These are phyloP conservation scores for Diplodia scrobiculata DNA, from an alignment of 2,329 filamentous ascomycete genomes.

Conservation along the genomic window DNA sequence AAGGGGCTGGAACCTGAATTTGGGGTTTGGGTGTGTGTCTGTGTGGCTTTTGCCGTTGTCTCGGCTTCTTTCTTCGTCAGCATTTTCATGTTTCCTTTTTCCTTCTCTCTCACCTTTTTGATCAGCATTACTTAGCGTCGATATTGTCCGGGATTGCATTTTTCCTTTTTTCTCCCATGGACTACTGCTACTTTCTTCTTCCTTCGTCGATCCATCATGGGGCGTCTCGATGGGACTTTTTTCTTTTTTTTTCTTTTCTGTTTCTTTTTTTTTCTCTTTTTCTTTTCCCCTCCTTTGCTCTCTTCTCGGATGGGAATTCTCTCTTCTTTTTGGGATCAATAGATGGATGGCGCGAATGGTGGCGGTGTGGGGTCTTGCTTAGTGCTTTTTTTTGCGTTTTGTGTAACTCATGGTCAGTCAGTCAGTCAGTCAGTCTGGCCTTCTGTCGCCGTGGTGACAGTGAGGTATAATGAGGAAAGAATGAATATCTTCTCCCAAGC, in stretches of 20 bases:
- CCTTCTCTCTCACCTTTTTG: not conserved
- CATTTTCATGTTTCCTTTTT: not conserved
- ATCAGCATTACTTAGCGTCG: not conserved
- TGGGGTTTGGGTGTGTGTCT: not conserved
- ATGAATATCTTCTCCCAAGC: not conserved
- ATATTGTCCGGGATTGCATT: not conserved
- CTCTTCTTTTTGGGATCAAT: no score
- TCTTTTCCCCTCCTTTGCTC: no score
- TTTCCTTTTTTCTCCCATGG: no score
- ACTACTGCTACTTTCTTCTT: not conserved
- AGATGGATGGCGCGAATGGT: no score
- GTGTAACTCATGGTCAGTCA: no score
- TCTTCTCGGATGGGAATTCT: not conserved
- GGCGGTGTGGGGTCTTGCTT: no score
- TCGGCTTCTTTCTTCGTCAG: constrained; percentile 23
- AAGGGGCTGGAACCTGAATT: constrained; percentile 11
- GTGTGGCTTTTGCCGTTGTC: not conserved
- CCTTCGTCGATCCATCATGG: not conserved
- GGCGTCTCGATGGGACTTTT: not conserved
- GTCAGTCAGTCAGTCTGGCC: no score
- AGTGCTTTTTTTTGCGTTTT: no score
- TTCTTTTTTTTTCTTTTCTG: not conserved
- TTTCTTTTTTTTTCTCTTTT: not conserved
- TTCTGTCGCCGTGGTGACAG: not conserved
- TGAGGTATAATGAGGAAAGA: not conserved